Conservation (phyloP, 116 monocot species). For the Posidonia oceanica region DNA sequence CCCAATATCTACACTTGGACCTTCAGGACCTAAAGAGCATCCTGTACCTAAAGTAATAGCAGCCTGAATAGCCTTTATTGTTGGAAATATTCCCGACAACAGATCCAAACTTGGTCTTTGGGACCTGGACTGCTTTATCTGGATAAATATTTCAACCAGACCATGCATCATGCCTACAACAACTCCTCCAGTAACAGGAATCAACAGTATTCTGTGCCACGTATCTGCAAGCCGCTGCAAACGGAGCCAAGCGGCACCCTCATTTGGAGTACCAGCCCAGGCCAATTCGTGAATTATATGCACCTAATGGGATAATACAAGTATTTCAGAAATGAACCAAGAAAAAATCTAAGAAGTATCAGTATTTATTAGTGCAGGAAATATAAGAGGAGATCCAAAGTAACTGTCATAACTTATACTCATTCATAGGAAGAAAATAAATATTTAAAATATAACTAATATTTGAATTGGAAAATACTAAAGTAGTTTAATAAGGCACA, state of each 20-base stretch:
- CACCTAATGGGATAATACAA: constrained; percentile 31
- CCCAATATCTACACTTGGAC: constrained; percentile 98
- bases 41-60: constrained; percentile 96
- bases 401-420: too few species aligned
- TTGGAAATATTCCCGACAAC: constrained; percentile 73
- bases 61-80: constrained; percentile 91
- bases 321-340: background rate
- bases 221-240: constrained; percentile 84
- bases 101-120: constrained; percentile 55
- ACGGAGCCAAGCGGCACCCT: constrained; percentile 97
- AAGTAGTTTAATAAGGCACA: too few species aligned
- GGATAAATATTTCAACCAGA: constrained; percentile 89
- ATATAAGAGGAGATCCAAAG: too few species aligned
- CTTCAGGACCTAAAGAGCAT: constrained; percentile 94
- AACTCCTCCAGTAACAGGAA: constrained; percentile 95
- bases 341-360: background rate
- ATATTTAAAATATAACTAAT: too few species aligned
- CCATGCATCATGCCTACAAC: constrained; percentile 99
- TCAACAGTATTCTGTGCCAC: constrained; percentile 92
- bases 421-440: too few species aligned
- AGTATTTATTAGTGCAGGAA: too few species aligned
- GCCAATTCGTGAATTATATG: constrained; percentile 99
- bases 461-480: too few species aligned
- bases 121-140: constrained; percentile 78
- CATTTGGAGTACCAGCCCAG: constrained; percentile 99